Percentiles rank a stretch among this genome's conserved stretches.
Conservation (phyloP, 177 flowering plant genomes). For the Telopea speciosissima region DNA sequence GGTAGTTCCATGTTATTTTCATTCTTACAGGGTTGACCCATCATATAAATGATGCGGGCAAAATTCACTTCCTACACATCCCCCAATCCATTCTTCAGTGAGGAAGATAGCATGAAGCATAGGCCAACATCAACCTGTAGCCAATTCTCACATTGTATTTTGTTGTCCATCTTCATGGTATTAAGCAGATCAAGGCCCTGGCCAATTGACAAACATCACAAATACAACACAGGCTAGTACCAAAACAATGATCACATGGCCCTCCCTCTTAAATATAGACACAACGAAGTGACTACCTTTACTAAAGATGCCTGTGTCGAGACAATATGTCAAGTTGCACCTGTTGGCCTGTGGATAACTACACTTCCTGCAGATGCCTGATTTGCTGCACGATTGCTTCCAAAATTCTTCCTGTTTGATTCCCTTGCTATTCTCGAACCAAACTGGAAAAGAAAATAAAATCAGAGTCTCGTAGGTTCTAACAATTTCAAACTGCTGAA, state of each 20-base stretch:
- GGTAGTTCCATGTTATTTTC: not conserved
- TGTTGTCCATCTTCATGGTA: not conserved
- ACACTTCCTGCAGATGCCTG: slow-evolving; percentile 94
- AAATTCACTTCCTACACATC: not conserved
- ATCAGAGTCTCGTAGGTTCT: not conserved
- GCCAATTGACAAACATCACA: not conserved
- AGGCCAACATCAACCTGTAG: not conserved
- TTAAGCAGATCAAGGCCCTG: not conserved
- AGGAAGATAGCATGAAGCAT: not conserved
- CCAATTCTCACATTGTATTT: not conserved
- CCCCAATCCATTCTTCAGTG: not conserved
- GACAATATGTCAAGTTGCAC: not conserved
- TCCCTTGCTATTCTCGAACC: slow-evolving; percentile 96
- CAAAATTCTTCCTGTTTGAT: slow-evolving; percentile 82
- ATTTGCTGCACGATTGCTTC: slow-evolving; percentile 97
- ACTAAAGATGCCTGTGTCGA: not conserved
- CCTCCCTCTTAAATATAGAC: not conserved
- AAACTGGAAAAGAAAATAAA: slow-evolving; percentile 43
- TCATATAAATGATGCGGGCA: not conserved
- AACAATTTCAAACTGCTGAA: not conserved
- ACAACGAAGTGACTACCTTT: not conserved
- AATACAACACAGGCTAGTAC: not conserved
- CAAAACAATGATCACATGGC: not conserved
- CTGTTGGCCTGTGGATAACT: slow-evolving; percentile 22
- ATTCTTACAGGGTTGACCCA: not conserved